Percentiles rank a stretch among this genome's conserved stretches.
Evolutionary conservation across 2,329 filamentous ascomycete genomes (phyloP).

Genomic region (Diplodia corticola): DNA sequence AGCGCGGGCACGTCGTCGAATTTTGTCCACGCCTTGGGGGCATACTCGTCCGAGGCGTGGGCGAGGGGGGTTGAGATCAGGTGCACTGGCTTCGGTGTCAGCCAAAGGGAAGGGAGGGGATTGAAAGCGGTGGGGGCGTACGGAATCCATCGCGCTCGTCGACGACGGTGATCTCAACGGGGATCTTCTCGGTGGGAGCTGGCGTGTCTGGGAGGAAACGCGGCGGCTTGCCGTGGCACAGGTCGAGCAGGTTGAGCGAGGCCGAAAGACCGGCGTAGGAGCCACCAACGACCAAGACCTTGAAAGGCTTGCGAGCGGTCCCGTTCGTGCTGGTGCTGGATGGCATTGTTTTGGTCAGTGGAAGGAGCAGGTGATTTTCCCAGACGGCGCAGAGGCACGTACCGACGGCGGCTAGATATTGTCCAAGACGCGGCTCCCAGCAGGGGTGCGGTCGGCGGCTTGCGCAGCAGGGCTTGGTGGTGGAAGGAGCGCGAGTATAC

Average conservation of each 20-base stretch:
- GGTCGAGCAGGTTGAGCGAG: constrained; percentile 66
- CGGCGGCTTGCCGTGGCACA: constrained; percentile 53
- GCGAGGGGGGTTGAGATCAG: constrained; percentile 5
- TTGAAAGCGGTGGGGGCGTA: constrained; percentile 52
- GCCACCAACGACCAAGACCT: constrained; percentile 67
- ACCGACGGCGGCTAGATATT: neutral
- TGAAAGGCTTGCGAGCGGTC: neutral
- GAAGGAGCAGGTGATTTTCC: neutral
- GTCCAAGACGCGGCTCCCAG: no score
- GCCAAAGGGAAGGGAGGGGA: constrained; percentile 52
- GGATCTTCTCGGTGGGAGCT: constrained; percentile 45
- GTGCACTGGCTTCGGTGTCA: constrained; percentile 51
- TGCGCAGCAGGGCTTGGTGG: neutral
- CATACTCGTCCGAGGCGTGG: neutral
- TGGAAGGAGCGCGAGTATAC: neutral
- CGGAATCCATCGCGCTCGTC: constrained; percentile 84
- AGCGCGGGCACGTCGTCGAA: neutral
- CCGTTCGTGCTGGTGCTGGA: constrained; percentile 4
- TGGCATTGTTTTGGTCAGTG: neutral
- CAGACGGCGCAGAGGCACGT: neutral
- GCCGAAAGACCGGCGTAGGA: constrained; percentile 71
- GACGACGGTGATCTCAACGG: constrained; percentile 70
- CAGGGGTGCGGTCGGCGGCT: neutral
- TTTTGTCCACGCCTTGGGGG: constrained; percentile 7
- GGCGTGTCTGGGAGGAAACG: neutral